Base-by-base conservation (phyloP, 2,329 filamentous ascomycete genomes). In the Hymenoscyphus fraxineus region DNA sequence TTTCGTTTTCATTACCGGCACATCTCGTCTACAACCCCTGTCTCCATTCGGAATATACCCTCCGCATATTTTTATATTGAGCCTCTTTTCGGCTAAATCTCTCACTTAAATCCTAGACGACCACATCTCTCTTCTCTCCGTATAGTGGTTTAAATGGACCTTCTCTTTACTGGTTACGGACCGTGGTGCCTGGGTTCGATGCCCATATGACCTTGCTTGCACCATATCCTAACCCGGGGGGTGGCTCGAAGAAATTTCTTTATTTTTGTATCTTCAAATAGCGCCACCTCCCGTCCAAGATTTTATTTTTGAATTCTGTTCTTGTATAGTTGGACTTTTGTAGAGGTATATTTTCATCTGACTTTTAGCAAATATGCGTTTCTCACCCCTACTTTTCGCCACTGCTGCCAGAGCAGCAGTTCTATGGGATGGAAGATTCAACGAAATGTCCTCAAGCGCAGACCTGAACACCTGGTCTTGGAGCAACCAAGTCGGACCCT, bases 371-470 rank as follows among this genome's bases (percentile, higher is more conserved):
- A 63, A 54, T 32, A 74, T 74, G 72, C 66, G 59, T 64, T 69
- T 72, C 64, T 67, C 68, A 38, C 51, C 68, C n/a, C 54, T 73
- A 51, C 64, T 69, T 57, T 65, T 73, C 31, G 64, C 66, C 56
- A 62, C 68, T 56, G 69, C 63, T 22, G 58, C 54, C 40, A 38
- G 32, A 5, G 63, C 73, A 71, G 81, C 80, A 0, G 78, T 86
- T 56, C 76, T 87, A 7, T 89, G 87, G 87, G 86, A 89, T 74
- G 87, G 87, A 35, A 83, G 86, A 59, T 86, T 88, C 79, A 88
- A 88, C 75, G 82, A 85, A 64, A 77, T 87, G 68, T 77, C 78
- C 16, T 78, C 81, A 9, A 80, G 80, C 54, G 70, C 79, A 2
- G 85, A 88, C 73, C 79, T 89, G 38, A 78, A 81, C 70, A 81